Evolutionary conservation across 805 yeast genomes (phyloP), one percentile per base, ranked within the genome.

Genomic region (Monosporozyma aerobia): DNA sequence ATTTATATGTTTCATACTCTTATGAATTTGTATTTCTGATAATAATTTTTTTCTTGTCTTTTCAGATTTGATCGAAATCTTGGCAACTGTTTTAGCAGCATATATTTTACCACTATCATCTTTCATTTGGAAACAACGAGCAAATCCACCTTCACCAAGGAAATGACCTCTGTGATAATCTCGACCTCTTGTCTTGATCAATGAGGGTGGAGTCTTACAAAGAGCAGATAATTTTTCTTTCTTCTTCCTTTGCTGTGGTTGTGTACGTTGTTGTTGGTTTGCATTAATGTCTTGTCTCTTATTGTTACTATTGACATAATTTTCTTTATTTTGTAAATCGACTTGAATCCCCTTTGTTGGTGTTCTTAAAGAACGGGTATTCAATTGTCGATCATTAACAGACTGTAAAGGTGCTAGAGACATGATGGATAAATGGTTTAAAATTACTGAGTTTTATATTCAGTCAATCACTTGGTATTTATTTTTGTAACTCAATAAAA

Each of bases 51-150:
- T 71, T 61, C 87, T 83, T 11, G 98, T 90, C 76, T 92, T 92
- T 62, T 87, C 96, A 55, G 86, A 84, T 59, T 85, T 87, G 59
- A 94, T 85, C 10, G 97, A 90, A 0, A 90, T 90, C 70, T 94
- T 94, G 51, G 99, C 99, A 39, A 94, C 95, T 0, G 99, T 95
- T 66, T 94, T 94, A 33, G 99, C 99, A 19, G 99, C 99, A 69
- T 77, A 94, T 1, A 87, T 78, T 63, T 81, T 80, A 37, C 98
- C 98, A 58, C 79, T 74, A 56, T 89, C 85, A 70, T 90, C 96
- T 66, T 86, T 88, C 77, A 94, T 94, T 69, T 94, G 97, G 72
- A 94, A 94, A 67, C 99, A 94, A 65, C 98, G 81, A 16, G 99
- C 99, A 75, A 94, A 94, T 0, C 99, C 99, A 55, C 99, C 99